Percentiles rank a stretch among this genome's conserved stretches.
phyloP scores from a whole-genome alignment of 495 filamentous ascomycete genomes.

The Letharia columbiana region DNA sequence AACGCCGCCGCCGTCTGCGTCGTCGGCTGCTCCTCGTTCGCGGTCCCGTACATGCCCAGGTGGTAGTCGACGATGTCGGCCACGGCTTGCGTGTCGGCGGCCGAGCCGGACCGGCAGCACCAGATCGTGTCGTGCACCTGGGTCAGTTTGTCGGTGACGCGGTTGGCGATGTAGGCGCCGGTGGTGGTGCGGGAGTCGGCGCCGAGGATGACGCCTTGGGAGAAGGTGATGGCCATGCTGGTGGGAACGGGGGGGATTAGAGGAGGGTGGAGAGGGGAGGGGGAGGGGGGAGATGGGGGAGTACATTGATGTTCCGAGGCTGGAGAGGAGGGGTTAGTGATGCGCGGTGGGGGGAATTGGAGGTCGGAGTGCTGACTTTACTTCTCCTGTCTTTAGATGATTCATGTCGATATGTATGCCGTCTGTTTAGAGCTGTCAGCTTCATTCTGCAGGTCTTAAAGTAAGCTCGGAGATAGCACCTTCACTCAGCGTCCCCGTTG shows the following conservation, averaged over 20 bases:
- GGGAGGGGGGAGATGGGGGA: constrained; percentile 29
- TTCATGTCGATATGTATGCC: constrained; percentile 99
- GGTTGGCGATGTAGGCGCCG: constrained; percentile 95
- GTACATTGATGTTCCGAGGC: constrained; percentile 97
- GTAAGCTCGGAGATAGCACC: constrained; percentile 37
- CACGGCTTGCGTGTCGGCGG: constrained; percentile 94
- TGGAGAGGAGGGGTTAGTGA: constrained; percentile 36
- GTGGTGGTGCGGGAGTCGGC: constrained; percentile 98
- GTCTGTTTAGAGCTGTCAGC: constrained; percentile 47
- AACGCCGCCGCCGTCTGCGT: constrained; percentile 89
- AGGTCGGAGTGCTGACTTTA: constrained; percentile 56
- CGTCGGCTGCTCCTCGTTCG: constrained; percentile 77
- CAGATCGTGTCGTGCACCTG: constrained; percentile 98
- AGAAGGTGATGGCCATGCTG: constrained; percentile 82
- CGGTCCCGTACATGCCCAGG: constrained; percentile 82
- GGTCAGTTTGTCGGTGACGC: constrained; percentile 98
- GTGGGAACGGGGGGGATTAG: neutral
- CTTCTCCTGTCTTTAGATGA: constrained; percentile 80
- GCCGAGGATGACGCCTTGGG: constrained; percentile 90
- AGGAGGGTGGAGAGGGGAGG: neutral
- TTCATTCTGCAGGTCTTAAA: constrained; percentile 1
- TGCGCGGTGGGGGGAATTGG: neutral
- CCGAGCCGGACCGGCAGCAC: constrained; percentile 96
- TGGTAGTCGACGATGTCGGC: constrained; percentile 97
- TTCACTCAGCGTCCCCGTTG: constrained; percentile 62